phyloP scores from a whole-genome alignment of 257 asterid species.

The Solanum chmielewskii region DNA sequence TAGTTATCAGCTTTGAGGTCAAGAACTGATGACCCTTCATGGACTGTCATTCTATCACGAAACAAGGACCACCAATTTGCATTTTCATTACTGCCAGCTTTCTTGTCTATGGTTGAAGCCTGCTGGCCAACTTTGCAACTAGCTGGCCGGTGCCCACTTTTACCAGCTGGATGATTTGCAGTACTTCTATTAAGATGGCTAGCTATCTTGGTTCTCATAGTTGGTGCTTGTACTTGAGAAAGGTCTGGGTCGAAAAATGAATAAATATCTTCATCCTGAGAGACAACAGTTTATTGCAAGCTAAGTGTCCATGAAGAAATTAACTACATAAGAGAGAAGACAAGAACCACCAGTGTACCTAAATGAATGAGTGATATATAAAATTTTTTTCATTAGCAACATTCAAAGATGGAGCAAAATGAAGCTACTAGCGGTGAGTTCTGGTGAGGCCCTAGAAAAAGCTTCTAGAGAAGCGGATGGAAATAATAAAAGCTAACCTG shows the following conservation, averaged over 20 bases:
- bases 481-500: not conserved
- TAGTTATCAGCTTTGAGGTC: constrained; percentile 76
- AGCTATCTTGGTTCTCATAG: constrained; percentile 39
- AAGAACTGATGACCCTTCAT: constrained; percentile 86
- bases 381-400: not conserved
- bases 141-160: constrained; percentile 18
- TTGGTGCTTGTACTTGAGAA: constrained; percentile 32
- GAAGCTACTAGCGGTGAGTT: not conserved
- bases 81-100: constrained; percentile 24
- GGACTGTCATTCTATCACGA: constrained; percentile 49
- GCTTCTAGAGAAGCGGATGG: not conserved
- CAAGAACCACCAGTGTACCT: not conserved
- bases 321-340: not conserved
- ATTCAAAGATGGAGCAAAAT: not conserved
- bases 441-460: not conserved
- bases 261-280: constrained; percentile 81
- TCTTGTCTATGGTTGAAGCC: constrained; percentile 24
- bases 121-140: constrained; percentile 25
- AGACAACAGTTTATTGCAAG: not conserved
- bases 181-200: constrained; percentile 26
- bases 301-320: not conserved
- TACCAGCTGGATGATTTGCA: constrained; percentile 24
- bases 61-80: constrained; percentile 49
- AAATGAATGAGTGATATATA: not conserved
- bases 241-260: constrained; percentile 88